Percentiles rank a stretch among this genome's conserved stretches.
Evolutionary conservation across 805 yeast genomes (phyloP).

Genomic region (Pichia kluyveri): DNA sequence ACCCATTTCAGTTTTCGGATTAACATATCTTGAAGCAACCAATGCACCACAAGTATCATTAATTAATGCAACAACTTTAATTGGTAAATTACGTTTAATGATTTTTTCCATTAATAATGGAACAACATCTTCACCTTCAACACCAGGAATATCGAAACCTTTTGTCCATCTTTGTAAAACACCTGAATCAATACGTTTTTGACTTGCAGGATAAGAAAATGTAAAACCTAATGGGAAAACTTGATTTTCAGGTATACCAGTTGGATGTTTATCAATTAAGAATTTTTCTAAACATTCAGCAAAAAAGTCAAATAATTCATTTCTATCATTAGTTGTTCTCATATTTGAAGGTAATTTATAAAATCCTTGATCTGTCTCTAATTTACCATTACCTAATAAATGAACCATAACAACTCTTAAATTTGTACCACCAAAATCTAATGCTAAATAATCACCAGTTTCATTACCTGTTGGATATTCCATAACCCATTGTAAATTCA

Average conservation of each 20-base stretch:
- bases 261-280: constrained; percentile 57
- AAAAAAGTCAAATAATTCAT: constrained; percentile 79
- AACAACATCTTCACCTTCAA: constrained; percentile 92
- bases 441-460: constrained; percentile 49
- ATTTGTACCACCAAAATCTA: constrained; percentile 58
- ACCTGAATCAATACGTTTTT: constrained; percentile 76
- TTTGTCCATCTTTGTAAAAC: constrained; percentile 95
- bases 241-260: constrained; percentile 45
- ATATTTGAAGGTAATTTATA: constrained; percentile 69
- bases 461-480: constrained; percentile 51
- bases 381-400: constrained; percentile 66
- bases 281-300: constrained; percentile 78
- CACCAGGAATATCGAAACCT: constrained; percentile 92
- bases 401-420: constrained; percentile 45
- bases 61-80: constrained; percentile 85
- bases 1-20: constrained; percentile 88
- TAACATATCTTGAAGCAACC: constrained; percentile 93
- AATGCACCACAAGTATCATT: constrained; percentile 97
- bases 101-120: constrained; percentile 81
- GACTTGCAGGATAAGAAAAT: constrained; percentile 87
- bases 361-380: constrained; percentile 84
- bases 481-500: constrained; percentile 54
- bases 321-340: constrained; percentile 68
- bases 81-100: constrained; percentile 60
- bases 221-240: constrained; percentile 88